Conservation (phyloP, 768 basidiomycete species). For the Phylloporus rhodoxanthus region DNA sequence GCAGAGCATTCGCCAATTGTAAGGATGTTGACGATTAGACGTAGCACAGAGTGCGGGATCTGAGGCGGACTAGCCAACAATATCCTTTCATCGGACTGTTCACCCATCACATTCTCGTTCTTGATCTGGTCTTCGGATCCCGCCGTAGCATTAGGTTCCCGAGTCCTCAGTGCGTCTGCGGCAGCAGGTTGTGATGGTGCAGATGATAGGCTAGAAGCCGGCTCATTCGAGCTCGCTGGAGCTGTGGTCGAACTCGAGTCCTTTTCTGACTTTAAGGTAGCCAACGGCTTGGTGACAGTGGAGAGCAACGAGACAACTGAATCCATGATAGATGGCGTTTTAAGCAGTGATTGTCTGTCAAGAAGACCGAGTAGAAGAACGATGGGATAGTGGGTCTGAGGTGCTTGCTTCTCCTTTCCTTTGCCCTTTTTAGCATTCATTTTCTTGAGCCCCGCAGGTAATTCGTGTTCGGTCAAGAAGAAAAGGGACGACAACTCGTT, state of each 20-base stretch:
- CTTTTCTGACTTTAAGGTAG: constrained; percentile 51
- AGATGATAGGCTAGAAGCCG: constrained; percentile 4
- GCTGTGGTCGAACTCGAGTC: constrained; percentile 24
- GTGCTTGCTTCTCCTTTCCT: constrained; percentile 82
- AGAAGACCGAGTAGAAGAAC: constrained; percentile 83
- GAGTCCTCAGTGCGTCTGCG: constrained; percentile 8
- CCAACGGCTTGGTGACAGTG: constrained; percentile 80
- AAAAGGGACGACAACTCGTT: constrained; percentile 85
- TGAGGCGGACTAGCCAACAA: constrained; percentile 71
- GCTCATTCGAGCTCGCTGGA: constrained; percentile 14
- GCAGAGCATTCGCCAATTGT: constrained; percentile 97
- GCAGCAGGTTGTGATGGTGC: constrained; percentile 1
- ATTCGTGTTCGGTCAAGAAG: constrained; percentile 94
- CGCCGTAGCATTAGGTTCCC: constrained; percentile 14
- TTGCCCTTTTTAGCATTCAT: constrained; percentile 80
- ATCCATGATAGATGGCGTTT: constrained; percentile 88
- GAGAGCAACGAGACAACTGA: constrained; percentile 84
- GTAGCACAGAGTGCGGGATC: constrained; percentile 78
- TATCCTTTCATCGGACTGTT: constrained; percentile 36
- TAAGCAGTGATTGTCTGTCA: constrained; percentile 79
- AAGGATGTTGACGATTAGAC: constrained; percentile 92
- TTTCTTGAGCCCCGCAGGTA: constrained; percentile 71
- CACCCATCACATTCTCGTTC: constrained; percentile 14
- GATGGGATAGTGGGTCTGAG: constrained; percentile 85
- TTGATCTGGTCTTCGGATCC: constrained; percentile 19